These are phyloP conservation scores for Myriangium duriaei DNA, from an alignment of 2,329 filamentous ascomycete genomes.

Conservation along the genomic window DNA sequence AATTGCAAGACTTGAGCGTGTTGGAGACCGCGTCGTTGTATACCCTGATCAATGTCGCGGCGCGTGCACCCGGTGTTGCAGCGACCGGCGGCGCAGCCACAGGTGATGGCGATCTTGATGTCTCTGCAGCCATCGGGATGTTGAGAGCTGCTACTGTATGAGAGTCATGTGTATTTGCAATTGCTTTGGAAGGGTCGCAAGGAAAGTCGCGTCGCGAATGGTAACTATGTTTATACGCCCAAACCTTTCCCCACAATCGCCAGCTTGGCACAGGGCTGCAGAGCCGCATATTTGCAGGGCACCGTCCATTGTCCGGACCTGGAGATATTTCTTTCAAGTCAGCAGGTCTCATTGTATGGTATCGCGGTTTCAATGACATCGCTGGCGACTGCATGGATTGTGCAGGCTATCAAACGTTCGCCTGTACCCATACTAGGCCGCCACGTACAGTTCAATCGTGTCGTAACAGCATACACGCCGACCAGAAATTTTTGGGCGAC, in stretches of 20 bases:
- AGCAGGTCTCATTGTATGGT: too few species aligned
- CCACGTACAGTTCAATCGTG: background rate
- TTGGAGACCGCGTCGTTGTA: constrained; percentile 47
- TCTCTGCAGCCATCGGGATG: constrained; percentile 6
- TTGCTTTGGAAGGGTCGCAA: background rate
- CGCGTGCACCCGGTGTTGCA: constrained; percentile 46
- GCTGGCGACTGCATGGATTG: background rate
- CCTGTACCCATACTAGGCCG: background rate
- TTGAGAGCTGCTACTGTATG: background rate
- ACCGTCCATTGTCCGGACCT: too few species aligned
- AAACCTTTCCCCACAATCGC: background rate
- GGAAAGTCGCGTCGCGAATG: background rate
- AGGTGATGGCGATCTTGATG: constrained; percentile 36
- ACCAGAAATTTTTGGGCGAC: background rate
- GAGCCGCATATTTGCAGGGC: too few species aligned
- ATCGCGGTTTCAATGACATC: background rate
- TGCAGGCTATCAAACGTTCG: background rate
- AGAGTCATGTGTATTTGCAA: background rate
- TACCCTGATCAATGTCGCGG: constrained; percentile 46
- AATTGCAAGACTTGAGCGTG: constrained; percentile 48
- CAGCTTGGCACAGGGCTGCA: background rate
- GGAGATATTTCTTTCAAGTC: too few species aligned
- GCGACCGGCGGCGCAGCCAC: constrained; percentile 40
- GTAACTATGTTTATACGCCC: background rate
- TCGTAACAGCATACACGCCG: background rate